Evolutionary conservation across 2,329 filamentous ascomycete genomes (phyloP), one percentile per base, ranked within the genome.

Genomic region (Alternaria dauci): DNA sequence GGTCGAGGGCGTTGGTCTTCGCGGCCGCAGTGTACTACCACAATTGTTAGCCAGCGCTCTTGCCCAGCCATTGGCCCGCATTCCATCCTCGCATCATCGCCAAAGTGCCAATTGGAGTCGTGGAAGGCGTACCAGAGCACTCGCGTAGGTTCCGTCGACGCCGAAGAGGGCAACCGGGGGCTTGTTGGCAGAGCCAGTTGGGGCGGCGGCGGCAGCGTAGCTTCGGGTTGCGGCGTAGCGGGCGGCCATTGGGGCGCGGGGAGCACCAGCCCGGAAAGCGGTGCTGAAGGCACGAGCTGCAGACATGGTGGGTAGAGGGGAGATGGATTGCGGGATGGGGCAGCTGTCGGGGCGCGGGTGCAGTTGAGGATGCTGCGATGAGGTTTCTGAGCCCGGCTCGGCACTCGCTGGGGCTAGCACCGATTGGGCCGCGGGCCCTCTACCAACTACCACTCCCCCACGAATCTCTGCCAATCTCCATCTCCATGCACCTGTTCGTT

Each of bases 91-190:
- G n/a, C 16, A 30, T 53, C 65, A 71, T 70, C 69, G 59, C 55
- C 28, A 48, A 41, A 18, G 12, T 26, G 32, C 65, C 67, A 71
- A 71, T 71, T 70, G 67, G 16, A 47, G 28, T 43, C 38, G 36
- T 44, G 55, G 55, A 58, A 61, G 51, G 63, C 92, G 81, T 94
- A 99, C 95, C 89, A 99, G 87, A 85, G 95, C 95, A 84, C 91
- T 93, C 81, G 95, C 95, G 85, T 99, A 99, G 80, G 94, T 98
- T 82, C 95, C 95, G 83, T 98, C 95, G 79, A 99, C 85, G 75
- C 95, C 95, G 83, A 93, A 99, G 78, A 99, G 88, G 75, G 94
- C 88, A 79, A 97, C 86, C 72, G 95, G 95, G 75, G 94, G 89
- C 86, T 92, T 94, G 81, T 88, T 88, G 80, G 88, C 83, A 76